These are phyloP conservation scores for Apiospora hydei DNA, from an alignment of 2,329 filamentous ascomycete genomes.

Conservation along the genomic window DNA sequence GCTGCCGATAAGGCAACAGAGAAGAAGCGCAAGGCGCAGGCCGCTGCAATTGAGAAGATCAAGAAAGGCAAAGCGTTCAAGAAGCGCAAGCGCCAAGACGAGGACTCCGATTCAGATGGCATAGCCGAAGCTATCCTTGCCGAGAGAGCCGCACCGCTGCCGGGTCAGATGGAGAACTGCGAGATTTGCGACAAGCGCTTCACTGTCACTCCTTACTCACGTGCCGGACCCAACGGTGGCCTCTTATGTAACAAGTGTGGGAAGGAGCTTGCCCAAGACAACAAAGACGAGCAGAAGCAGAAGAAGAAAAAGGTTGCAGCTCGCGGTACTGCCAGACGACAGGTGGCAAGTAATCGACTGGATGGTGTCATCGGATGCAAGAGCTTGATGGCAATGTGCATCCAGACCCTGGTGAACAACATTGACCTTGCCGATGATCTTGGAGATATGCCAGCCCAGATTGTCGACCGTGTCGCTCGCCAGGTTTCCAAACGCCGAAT, in stretches of 20 bases:
- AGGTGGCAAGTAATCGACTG: conserved; percentile 82
- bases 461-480: conserved; percentile 66
- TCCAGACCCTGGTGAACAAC: conserved; percentile 68
- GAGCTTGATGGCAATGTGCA: conserved; percentile 68
- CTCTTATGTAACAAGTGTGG: conserved; percentile 86
- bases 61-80: conserved; percentile 67
- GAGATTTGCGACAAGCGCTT: conserved; percentile 87
- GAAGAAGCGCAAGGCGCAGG: conserved; percentile 61
- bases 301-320: conserved; percentile 57
- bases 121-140: conserved; percentile 58
- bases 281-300: conserved; percentile 64
- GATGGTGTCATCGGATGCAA: conserved; percentile 80
- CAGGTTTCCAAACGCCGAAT: conserved; percentile 68
- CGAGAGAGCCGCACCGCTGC: conserved; percentile 61
- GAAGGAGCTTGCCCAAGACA: conserved; percentile 73
- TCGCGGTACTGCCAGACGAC: conserved; percentile 69
- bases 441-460: conserved; percentile 62
- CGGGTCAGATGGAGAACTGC: conserved; percentile 89
- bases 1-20: conserved; percentile 33
- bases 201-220: conserved; percentile 89
- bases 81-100: conserved; percentile 53
- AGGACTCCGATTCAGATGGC: conserved; percentile 54
- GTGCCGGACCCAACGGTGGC: conserved; percentile 81
- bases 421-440: conserved; percentile 68
- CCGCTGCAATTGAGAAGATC: conserved; percentile 66